Base-by-base conservation (phyloP, 2,329 filamentous ascomycete genomes). In the Trichophyton schoenleinii region DNA sequence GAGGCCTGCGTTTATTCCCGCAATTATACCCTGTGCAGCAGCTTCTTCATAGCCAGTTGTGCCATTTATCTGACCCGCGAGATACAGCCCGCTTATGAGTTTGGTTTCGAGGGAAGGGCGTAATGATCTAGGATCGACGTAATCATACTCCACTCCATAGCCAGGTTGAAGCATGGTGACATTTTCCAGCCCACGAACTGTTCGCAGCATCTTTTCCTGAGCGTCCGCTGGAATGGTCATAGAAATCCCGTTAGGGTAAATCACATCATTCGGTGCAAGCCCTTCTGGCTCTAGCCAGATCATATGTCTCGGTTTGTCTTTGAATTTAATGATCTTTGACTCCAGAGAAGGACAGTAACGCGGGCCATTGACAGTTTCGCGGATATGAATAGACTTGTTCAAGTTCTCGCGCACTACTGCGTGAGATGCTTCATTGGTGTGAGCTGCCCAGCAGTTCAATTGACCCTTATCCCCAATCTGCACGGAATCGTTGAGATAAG, bases 11-110 rank as follows among this genome's bases (percentile, higher is more conserved):
- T 99, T 99, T 68, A 92, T 91, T 36, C 94, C 94, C 0, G 94
- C 94, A 13, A 99, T 78, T 55, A 99, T 81, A 8, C 94, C 94
- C 73, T 99, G 94, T 0, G 89, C 92, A 0, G 94, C 91, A 8
- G 94, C 94, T 78, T 99, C 94, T 76, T 99, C 94, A 72, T 99
- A 99, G 2, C 94, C 94, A 0, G 94, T 99, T 0, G 94, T 99
- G 53, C 94, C 94, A 73, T 99, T 99, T 73, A 99, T 96, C 72
- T 99, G 94, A 3, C 94, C 94, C 0, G 94, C 94, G 36, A 99
- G 81, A 75, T 88, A 99, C 11, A 99, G 82, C 0, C 94, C 94
- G 6, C 79, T 79, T 64, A 99, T 96, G 22, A 87, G 81, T 74
- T 97, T 99, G 0, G 94, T 97, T 74, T 99, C 94, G 6, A 99